Evolutionary conservation across 169 alveolate species (phyloP).

Genomic region (Plasmodium fragile): DNA sequence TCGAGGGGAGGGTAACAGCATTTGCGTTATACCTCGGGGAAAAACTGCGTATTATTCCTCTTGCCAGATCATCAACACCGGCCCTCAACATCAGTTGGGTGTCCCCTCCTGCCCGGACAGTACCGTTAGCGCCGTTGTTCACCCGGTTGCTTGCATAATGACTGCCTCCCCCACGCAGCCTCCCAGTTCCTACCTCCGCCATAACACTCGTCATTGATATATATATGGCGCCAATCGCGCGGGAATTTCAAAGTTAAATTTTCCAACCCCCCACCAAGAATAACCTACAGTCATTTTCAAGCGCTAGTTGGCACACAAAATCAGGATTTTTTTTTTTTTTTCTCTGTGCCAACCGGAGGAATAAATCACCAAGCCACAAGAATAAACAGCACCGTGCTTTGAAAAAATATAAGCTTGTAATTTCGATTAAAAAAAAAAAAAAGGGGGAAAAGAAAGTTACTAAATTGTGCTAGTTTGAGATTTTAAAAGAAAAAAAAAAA

Average conservation of each 20-base stretch:
- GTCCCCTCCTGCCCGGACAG: not conserved
- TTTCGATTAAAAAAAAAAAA: not conserved
- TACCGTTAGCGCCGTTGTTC: not conserved
- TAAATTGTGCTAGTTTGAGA: slow-evolving; percentile 22
- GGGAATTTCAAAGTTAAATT: not conserved
- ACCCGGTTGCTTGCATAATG: not conserved
- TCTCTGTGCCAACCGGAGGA: not conserved
- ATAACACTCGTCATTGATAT: not conserved
- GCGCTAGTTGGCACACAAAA: not conserved
- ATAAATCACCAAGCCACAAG: not conserved
- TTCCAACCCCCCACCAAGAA: not conserved
- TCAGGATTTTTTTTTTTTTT: not conserved
- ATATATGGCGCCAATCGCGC: not conserved
- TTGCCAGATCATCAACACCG: not conserved
- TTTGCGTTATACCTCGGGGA: not conserved
- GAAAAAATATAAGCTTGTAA: not conserved
- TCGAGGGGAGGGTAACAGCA: not conserved
- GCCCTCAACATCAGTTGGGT: not conserved
- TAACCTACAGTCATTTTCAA: not conserved
- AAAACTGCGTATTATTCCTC: not conserved
- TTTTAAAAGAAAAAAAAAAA: slow-evolving; percentile 22
- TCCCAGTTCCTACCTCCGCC: not conserved
- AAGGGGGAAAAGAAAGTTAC: not conserved
- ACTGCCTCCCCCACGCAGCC: not conserved
- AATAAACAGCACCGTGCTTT: not conserved